Evolutionary conservation across 2,329 filamentous ascomycete species (phyloP), one percentile per base, ranked within the genome.

Genomic region (Fonsecaea monophora): DNA sequence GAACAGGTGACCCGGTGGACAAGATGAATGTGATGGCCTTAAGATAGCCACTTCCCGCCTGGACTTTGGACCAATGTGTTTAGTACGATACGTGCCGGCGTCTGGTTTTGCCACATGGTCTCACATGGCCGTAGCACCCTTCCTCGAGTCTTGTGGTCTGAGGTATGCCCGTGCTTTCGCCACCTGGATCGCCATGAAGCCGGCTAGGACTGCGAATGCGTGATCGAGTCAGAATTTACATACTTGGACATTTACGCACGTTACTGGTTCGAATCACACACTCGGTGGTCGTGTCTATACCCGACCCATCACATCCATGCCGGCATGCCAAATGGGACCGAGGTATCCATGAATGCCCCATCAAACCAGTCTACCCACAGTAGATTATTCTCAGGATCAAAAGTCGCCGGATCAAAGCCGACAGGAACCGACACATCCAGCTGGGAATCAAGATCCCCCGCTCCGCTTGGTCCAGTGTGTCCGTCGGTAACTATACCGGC

Each of bases 351-450:
- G 60, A 54, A 45, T 32, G 37, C 60, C 10, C 60, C 60, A 13
- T 62, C 60, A 15, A 62, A 56, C 60, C 60, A 62, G 18, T 62
- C 60, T 15, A 53, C 21, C 60, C 48, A 53, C 8, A 61, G 18
- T 7, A 61, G n/a, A 34, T 48, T 34, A 25, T 40, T 35, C 6
- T 61, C 58, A 4, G 18, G 58, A 21, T 61, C 58, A 21, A 61
- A 61, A 7, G 12, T 15, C 10, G 25, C 45, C 9, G 25, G 32
- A 12, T 37, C 45, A 30, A 50, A 32, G 45, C 37, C 58, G 30
- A 53, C n/a, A 42, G 32, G 5, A 55, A 34, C 25, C 10, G 45
- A 48, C n/a, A 30, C 10, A 32, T 35, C 21, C 4, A 42, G 18
- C 4, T 38, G 34, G 18, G 58, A 30, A 13, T 8, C 12, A 25